Evolutionary conservation across 2,329 filamentous ascomycete genomes (phyloP).

Genomic region (Huntiella decipiens): DNA sequence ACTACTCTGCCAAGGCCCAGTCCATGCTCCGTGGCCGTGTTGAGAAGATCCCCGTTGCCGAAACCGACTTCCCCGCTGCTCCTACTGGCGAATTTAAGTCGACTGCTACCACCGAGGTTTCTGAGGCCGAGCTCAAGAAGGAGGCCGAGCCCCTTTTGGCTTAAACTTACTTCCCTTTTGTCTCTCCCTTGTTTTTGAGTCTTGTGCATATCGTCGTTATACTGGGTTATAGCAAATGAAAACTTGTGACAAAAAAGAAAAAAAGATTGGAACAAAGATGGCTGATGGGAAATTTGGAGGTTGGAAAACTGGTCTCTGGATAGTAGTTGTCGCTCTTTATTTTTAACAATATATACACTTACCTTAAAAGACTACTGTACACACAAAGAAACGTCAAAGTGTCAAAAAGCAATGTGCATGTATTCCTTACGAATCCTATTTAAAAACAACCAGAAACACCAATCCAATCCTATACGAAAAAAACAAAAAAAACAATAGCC

Average conservation of each 20-base stretch:
- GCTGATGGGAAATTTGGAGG: background rate
- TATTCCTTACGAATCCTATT: background rate
- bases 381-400: background rate
- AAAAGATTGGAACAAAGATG: background rate
- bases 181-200: background rate
- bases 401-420: background rate
- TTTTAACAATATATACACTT: too few species aligned
- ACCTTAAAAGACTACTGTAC: background rate
- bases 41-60: slow-evolving; percentile 21
- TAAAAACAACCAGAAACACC: background rate
- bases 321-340: too few species aligned
- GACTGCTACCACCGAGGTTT: slow-evolving; percentile 18
- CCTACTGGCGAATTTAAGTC: slow-evolving; percentile 21
- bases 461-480: background rate
- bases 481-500: background rate
- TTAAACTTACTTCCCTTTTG: slow-evolving; percentile 1
- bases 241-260: too few species aligned
- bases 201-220: background rate
- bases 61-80: slow-evolving; percentile 20
- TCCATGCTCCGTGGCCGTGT: slow-evolving; percentile 36
- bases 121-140: slow-evolving; percentile 18
- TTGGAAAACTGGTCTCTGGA: too few species aligned
- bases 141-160: slow-evolving; percentile 7
- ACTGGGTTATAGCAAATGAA: background rate
- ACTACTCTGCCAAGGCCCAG: slow-evolving; percentile 50